These are phyloP conservation scores for Paecilomyces sp. DNA, from an alignment of 2,329 filamentous ascomycete genomes.

Conservation along the genomic window DNA sequence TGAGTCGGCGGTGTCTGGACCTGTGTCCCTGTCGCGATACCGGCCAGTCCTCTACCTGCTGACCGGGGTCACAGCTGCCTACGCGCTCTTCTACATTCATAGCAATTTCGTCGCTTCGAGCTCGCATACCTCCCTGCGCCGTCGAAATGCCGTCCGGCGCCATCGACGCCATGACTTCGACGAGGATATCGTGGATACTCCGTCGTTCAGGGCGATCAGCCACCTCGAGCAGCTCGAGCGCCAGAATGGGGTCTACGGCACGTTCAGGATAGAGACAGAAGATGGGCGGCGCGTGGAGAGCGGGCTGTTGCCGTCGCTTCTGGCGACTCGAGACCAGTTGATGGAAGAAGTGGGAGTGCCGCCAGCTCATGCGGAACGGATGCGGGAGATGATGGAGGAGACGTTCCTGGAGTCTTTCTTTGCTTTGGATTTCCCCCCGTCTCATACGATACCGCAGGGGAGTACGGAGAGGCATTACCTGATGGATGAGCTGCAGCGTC, in stretches of 20 bases:
- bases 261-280: conserved; percentile 36
- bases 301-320: conserved; percentile 34
- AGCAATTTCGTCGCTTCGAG: conserved; percentile 21
- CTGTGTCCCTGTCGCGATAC: conserved; percentile 29
- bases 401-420: conserved; percentile 37
- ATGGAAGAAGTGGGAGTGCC: conserved; percentile 34
- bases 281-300: conserved; percentile 35
- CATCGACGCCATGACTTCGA: conserved; percentile 21
- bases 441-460: conserved; percentile 25
- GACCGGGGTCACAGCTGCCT: conserved; percentile 34
- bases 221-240: conserved; percentile 33
- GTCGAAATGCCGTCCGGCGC: conserved; percentile 33
- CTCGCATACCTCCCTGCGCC: conserved; percentile 24
- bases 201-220: conserved; percentile 29
- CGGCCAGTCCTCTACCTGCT: conserved; percentile 35
- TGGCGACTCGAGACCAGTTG: conserved; percentile 34
- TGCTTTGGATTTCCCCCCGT: conserved; percentile 31
- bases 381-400: conserved; percentile 39
- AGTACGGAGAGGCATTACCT: conserved; percentile 30
- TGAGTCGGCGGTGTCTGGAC: conserved; percentile 20
- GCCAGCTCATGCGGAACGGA: conserved; percentile 30
- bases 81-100: conserved; percentile 34
- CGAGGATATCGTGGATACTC: conserved; percentile 19
- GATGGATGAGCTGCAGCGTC: conserved; percentile 28
- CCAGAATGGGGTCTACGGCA: conserved; percentile 35